Conservation (phyloP, 1,139 yeast species). For the Blastobotrys illinoisensis region DNA sequence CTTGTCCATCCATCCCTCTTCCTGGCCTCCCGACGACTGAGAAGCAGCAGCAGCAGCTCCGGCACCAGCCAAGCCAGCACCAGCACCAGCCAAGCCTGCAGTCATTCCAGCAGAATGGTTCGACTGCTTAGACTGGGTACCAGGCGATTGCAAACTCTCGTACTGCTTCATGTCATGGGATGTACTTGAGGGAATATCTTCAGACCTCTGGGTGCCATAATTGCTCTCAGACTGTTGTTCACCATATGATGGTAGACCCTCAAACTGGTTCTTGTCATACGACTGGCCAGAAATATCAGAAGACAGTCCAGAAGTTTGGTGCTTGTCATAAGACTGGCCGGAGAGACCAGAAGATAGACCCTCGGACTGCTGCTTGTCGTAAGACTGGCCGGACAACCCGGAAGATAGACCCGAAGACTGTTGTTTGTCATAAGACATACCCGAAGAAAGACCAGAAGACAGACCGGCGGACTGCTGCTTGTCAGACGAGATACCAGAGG, state of each 20-base stretch:
- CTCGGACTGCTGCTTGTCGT: no score
- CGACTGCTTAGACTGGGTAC: background rate
- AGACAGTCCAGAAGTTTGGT: no score
- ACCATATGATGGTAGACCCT: background rate
- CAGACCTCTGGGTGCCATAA: background rate
- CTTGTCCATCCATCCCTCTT: background rate
- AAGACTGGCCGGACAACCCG: no score
- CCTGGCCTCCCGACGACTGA: background rate
- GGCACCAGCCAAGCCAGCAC: slow-evolving; percentile 1
- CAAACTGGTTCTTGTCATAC: background rate
- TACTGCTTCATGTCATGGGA: slow-evolving; percentile 2
- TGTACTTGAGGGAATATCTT: background rate
- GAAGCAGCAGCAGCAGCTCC: slow-evolving; percentile 7
- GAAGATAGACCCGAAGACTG: background rate
- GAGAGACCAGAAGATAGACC: no score
- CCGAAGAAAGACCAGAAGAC: background rate
- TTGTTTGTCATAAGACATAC: background rate
- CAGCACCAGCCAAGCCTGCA: slow-evolving; percentile 3
- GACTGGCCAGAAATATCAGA: no score
- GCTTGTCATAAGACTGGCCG: no score
- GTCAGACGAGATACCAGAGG: background rate
- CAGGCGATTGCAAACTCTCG: background rate
- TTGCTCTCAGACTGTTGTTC: background rate
- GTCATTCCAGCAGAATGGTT: background rate
- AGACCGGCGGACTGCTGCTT: background rate